These are phyloP conservation scores for Aureobasidium zeae DNA, from an alignment of 2,329 filamentous ascomycete species.

Conservation along the genomic window DNA sequence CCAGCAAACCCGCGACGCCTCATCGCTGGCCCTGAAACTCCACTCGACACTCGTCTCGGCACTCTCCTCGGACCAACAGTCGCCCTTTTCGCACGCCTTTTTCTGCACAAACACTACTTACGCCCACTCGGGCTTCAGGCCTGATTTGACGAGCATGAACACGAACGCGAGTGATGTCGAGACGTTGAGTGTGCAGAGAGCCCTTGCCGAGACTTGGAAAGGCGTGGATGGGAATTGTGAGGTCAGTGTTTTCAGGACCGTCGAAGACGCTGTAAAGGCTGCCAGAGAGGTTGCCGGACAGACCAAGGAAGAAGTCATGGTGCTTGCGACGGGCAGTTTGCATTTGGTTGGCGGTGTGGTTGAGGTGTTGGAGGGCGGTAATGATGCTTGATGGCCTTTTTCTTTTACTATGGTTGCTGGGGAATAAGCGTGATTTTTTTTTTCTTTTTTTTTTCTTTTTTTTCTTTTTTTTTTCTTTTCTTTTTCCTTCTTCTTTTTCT, in stretches of 20 bases:
- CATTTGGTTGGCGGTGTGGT: conserved; percentile 75
- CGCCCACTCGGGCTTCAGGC: conserved; percentile 49
- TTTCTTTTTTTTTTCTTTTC: no score
- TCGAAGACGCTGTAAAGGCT: conserved; percentile 58
- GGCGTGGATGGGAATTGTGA: conserved; percentile 43
- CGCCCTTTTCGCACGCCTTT: conserved; percentile 60
- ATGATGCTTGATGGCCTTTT: conserved; percentile 17
- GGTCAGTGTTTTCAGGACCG: conserved; percentile 53
- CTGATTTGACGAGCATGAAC: conserved; percentile 55
- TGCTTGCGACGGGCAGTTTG: conserved; percentile 72
- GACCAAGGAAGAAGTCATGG: conserved; percentile 42
- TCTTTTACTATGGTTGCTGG: no score
- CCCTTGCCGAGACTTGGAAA: conserved; percentile 53
- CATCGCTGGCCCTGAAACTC: conserved; percentile 53
- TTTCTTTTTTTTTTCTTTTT: no score
- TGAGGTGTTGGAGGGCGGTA: conserved; percentile 53
- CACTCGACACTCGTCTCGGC: conserved; percentile 45
- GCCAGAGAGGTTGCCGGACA: conserved; percentile 36
- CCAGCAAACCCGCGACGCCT: conserved; percentile 75
- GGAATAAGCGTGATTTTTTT: no score
- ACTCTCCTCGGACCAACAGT: conserved; percentile 27
- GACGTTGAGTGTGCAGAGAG: conserved; percentile 56
- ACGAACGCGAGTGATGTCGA: conserved; percentile 50
- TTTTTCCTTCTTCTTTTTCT: no score
- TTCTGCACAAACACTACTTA: conserved; percentile 74